These are phyloP conservation scores for Acanthamoeba lenticulata DNA, from an alignment of 208 protist species.

Conservation along the genomic window DNA sequence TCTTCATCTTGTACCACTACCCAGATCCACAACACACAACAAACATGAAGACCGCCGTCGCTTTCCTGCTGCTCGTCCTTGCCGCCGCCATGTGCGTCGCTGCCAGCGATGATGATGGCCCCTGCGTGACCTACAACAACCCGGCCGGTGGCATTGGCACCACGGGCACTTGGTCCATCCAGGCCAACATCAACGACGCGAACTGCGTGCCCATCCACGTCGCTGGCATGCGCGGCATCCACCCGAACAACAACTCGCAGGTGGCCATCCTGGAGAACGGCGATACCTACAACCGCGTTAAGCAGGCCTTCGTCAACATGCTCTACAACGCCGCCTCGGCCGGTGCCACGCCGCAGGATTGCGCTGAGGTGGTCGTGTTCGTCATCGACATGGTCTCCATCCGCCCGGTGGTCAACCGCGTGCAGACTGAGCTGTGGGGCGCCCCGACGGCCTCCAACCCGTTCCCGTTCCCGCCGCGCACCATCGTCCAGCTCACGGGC, in stretches of 20 bases:
- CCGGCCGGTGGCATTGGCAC: neutral
- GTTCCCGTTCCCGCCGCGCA: neutral
- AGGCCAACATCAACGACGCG: neutral
- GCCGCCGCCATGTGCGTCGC: neutral
- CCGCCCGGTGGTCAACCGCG: neutral
- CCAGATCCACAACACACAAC: no score
- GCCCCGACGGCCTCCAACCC: neutral
- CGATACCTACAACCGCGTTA: neutral
- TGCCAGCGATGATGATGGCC: neutral
- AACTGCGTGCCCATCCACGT: neutral
- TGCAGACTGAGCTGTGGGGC: constrained; percentile 25
- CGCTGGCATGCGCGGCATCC: constrained; percentile 20
- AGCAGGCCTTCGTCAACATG: constrained; percentile 55
- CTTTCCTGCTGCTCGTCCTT: neutral
- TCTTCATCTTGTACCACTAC: no score
- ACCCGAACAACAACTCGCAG: constrained; percentile 31
- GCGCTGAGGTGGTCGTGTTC: constrained; percentile 17
- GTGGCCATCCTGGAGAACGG: neutral
- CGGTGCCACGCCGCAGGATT: neutral
- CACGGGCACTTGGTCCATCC: constrained; percentile 23
- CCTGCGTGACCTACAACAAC: neutral
- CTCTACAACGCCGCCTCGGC: neutral
- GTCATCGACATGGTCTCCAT: constrained; percentile 31
- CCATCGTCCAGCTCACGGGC: constrained; percentile 5
- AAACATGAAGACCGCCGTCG: no score